These are phyloP conservation scores for Sporisorium reilianum DNA, from an alignment of 1,284 basidiomycete genomes.

Conservation along the genomic window DNA sequence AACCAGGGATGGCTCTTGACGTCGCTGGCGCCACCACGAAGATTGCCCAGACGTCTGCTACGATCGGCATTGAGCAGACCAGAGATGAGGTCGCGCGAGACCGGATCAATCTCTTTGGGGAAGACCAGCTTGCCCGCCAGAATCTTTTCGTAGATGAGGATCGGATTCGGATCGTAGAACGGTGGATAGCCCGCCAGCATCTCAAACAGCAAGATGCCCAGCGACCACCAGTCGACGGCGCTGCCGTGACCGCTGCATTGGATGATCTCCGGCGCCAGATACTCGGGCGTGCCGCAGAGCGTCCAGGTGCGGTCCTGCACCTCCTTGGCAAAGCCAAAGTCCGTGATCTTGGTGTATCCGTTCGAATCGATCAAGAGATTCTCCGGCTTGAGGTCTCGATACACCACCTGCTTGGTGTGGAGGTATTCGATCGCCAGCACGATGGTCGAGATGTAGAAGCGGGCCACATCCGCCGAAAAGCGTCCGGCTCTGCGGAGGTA, in stretches of 20 bases:
- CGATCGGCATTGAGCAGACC: constrained; percentile 71
- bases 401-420: constrained; percentile 62
- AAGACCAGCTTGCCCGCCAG: constrained; percentile 71
- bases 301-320: constrained; percentile 64
- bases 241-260: constrained; percentile 64
- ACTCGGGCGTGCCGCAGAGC: constrained; percentile 66
- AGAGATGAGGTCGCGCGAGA: constrained; percentile 72
- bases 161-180: constrained; percentile 60
- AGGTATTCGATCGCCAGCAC: constrained; percentile 71
- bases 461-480: constrained; percentile 73
- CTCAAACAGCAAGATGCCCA: constrained; percentile 66
- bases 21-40: constrained; percentile 72
- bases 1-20: constrained; percentile 73
- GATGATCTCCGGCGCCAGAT: constrained; percentile 67
- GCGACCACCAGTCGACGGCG: constrained; percentile 66
- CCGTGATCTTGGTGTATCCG: constrained; percentile 63
- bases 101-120: constrained; percentile 71
- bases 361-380: constrained; percentile 62
- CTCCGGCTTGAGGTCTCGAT: constrained; percentile 68
- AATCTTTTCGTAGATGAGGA: constrained; percentile 70
- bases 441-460: constrained; percentile 73
- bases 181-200: constrained; percentile 68
- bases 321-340: constrained; percentile 66
- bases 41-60: constrained; percentile 71
- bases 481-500: constrained; percentile 70